Percentiles rank a stretch among this genome's conserved stretches.
phyloP scores from a whole-genome alignment of 2,329 filamentous ascomycete genomes.

The Arthroderma sp. region DNA sequence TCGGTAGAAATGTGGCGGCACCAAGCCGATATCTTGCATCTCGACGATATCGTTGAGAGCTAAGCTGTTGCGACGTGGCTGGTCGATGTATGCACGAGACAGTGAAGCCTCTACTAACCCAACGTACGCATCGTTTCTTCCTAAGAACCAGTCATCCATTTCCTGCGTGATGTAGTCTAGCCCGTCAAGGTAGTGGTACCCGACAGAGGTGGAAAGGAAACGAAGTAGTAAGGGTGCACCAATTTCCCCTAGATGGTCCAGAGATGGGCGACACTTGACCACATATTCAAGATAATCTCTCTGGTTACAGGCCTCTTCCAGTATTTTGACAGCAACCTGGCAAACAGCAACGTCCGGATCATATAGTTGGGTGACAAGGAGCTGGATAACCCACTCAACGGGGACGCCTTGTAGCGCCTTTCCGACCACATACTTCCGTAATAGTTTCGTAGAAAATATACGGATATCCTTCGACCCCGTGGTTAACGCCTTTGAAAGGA shows the following conservation, averaged over 20 bases:
- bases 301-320: conserved; percentile 94
- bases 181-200: conserved; percentile 93
- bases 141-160: conserved; percentile 99
- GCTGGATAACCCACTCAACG: conserved; percentile 84
- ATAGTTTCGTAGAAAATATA: conserved; percentile 73
- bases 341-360: conserved; percentile 96
- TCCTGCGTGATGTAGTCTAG: conserved; percentile 98
- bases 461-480: conserved; percentile 82
- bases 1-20: conserved; percentile 96
- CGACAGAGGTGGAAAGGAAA: conserved; percentile 89
- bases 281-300: conserved; percentile 88
- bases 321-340: conserved; percentile 87
- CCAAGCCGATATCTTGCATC: conserved; percentile 45
- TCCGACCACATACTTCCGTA: conserved; percentile 72
- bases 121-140: conserved; percentile 93
- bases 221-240: conserved; percentile 83
- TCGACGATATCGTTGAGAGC: conserved; percentile 48
- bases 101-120: conserved; percentile 89
- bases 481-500: conserved; percentile 87
- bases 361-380: conserved; percentile 96
- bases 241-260: conserved; percentile 94
- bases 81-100: conserved; percentile 61
- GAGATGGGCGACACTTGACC: conserved; percentile 83
- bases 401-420: conserved; percentile 34
- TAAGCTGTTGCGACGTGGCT: conserved; percentile 37